Base-by-base conservation (phyloP, 2,329 filamentous ascomycete genomes). In the Amylocarpus encephaloides region DNA sequence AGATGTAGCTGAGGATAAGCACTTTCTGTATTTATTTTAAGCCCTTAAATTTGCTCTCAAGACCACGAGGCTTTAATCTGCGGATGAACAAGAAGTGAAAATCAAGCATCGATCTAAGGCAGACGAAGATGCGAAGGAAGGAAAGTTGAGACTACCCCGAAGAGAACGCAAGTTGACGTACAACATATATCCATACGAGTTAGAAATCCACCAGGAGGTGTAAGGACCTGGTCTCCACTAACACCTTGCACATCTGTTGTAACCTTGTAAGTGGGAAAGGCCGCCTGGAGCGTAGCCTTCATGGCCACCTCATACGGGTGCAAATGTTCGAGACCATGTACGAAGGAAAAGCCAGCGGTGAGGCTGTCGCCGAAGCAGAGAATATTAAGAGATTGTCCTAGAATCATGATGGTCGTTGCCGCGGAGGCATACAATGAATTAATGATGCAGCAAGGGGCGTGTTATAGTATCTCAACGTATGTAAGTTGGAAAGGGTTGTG, bases 241-340 rank as follows among this genome's bases (percentile, higher is more conserved):
- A 71, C 61, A 2, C 78, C 80, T 46, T 76, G 71, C 13, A 74
- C 71, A 47, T 73, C 66, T 13, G 65, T 67, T 15, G 64, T 54
- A 44, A 80, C 63, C 16, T 70, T 62, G 16, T 67, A 57, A n/a
- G 62, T 59, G 2, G 73, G 70, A 43, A 79, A 73, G 1, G 71
- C 71, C 29, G 68, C 69, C 22, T 68, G 63, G 32, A 83, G 69
- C 51, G 70, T 71, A 46, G 72, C 62, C 52, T 68, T 59, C 12
- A 86, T 68, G 49, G 68, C 69, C 19, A 64, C 59, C 5, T 72
- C 71, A 67, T 85, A 86, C 0, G 82, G 79, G 52, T 78, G 72
- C 22, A 26, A 40, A 68, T 69, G 3, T 63, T 19, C 12, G 66
- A 45, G 16, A 76, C 77, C 41, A 57, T 26, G 22, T 4, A 7